Evolutionary conservation across 352 stramenopile species (phyloP), one percentile per base, ranked within the genome.

Genomic region (Globisporangium okanoganense): DNA sequence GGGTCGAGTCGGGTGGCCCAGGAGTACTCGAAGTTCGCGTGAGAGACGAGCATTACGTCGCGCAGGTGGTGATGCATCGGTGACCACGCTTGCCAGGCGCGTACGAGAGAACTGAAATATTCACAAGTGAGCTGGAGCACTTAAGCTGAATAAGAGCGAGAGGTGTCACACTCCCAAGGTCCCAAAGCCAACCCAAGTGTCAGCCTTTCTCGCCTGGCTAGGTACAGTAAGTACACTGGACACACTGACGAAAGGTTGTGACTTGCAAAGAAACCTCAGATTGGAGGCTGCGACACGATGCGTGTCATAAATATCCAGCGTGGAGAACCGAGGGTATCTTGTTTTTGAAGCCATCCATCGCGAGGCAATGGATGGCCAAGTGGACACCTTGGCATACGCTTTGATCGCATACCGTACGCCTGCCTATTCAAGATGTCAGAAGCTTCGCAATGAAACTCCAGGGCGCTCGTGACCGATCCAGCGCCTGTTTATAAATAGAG

Each of bases 71-170:
- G 47, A 53, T 53, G 47, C 47, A 22, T 53, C 25, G 3, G n/a
- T 36, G 25, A 53, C 47, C 47, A 36, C 20, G 22, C 8, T 16
- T 12, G 18, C 7, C 43, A 14, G 44, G 25, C 24, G 20, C 7
- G 22, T 36, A 31, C 25, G 16, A 53, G 47, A 53, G 47, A 53
- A 53, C 14, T 53, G 24, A 53, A 53, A 53, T 16, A 53, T 53
- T 31, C 24, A 53, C 6, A 36, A 53, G 25, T 36, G 47, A 35
- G 47, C 47, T 6, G 4, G 12, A 52, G 13, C 13, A n/a, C n/a
- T n/a, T n/a, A n/a, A n/a, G n/a, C n/a, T n/a, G n/a, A n/a, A n/a
- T n/a, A n/a, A n/a, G 25, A 50, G 12, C 20, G 20, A 50, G 45
- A 35, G 45, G 25, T 52, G 25, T 33, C 22, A 20, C 45, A 35